A percentile compares a stretch with the other conserved stretches of the same genome.
Evolutionary conservation across 257 asterid species (phyloP).

Genomic region (Solanum ossicruentum): DNA sequence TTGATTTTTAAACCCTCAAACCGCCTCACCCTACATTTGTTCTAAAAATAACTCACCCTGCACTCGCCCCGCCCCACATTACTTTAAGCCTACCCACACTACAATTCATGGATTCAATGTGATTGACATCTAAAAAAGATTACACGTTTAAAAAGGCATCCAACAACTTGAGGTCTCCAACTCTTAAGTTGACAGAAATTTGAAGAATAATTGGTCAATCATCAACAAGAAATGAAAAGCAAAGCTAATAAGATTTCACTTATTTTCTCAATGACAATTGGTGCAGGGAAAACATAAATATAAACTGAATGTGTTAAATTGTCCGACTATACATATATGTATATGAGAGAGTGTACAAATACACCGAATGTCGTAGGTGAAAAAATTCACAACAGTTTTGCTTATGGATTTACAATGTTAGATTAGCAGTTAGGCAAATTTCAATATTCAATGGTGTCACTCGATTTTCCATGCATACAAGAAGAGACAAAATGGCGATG

Average conservation of each 20-base stretch:
- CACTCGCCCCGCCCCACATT: too few relatives aligned
- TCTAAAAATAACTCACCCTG: too few relatives aligned
- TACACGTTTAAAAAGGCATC: neutral
- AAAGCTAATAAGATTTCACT: neutral
- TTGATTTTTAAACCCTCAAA: too few relatives aligned
- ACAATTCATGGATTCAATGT: too few relatives aligned
- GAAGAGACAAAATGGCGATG: conserved; percentile 43
- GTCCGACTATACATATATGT: neutral
- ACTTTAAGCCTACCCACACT: too few relatives aligned
- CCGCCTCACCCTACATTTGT: too few relatives aligned
- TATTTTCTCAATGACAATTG: neutral
- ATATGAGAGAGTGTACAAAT: neutral
- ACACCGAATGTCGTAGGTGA: neutral
- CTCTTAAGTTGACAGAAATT: neutral
- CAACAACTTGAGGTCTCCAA: neutral
- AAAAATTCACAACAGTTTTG: neutral
- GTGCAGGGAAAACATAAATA: neutral
- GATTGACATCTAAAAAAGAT: neutral
- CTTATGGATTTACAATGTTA: neutral
- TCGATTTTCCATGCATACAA: conserved; percentile 77
- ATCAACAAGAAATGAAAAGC: neutral
- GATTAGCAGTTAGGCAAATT: too few relatives aligned
- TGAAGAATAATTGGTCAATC: neutral
- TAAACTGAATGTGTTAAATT: neutral
- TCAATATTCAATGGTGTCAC: conserved; percentile 10